Percentiles rank a stretch among this genome's conserved stretches.
phyloP scores from a whole-genome alignment of 108 stramenopile genomes.

The Nitzschia sp. region DNA sequence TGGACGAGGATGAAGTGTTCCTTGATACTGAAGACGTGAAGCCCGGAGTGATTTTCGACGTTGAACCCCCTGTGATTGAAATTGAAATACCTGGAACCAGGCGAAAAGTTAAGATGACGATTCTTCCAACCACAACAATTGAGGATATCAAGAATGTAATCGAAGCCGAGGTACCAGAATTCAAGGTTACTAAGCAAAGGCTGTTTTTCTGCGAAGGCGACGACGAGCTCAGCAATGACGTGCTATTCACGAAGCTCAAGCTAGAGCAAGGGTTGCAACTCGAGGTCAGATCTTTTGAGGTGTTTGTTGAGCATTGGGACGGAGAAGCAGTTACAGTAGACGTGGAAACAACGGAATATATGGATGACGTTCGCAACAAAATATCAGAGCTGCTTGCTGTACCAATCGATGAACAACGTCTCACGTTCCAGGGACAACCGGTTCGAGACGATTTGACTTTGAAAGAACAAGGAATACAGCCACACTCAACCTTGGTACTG shows the following conservation, averaged over 20 bases:
- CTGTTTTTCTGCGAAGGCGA: constrained; percentile 27
- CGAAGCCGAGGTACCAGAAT: constrained; percentile 15
- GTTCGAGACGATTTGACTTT: constrained; percentile 19
- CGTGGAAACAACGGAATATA: constrained; percentile 8
- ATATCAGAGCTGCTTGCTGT: background rate
- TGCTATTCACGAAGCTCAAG: constrained; percentile 17
- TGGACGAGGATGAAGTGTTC: constrained; percentile 11
- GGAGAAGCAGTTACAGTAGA: constrained; percentile 8
- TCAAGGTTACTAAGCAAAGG: constrained; percentile 7
- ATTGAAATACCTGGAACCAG: constrained; percentile 15
- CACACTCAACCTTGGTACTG: constrained; percentile 6
- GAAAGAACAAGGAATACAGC: constrained; percentile 20
- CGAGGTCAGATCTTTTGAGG: constrained; percentile 18
- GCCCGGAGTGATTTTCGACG: constrained; percentile 1
- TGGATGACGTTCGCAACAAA: constrained; percentile 27
- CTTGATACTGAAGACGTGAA: background rate
- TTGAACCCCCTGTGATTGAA: constrained; percentile 19
- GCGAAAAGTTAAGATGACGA: constrained; percentile 15
- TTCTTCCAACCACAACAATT: constrained; percentile 28
- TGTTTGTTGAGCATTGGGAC: constrained; percentile 21
- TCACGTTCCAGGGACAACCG: constrained; percentile 22
- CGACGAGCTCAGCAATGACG: constrained; percentile 22
- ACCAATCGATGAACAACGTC: constrained; percentile 12
- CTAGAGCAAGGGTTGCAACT: constrained; percentile 17
- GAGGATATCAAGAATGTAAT: constrained; percentile 20